Evolutionary conservation across 2,329 filamentous ascomycete species (phyloP), one percentile per base, ranked within the genome.

Genomic region (Neofusicoccum ribis): DNA sequence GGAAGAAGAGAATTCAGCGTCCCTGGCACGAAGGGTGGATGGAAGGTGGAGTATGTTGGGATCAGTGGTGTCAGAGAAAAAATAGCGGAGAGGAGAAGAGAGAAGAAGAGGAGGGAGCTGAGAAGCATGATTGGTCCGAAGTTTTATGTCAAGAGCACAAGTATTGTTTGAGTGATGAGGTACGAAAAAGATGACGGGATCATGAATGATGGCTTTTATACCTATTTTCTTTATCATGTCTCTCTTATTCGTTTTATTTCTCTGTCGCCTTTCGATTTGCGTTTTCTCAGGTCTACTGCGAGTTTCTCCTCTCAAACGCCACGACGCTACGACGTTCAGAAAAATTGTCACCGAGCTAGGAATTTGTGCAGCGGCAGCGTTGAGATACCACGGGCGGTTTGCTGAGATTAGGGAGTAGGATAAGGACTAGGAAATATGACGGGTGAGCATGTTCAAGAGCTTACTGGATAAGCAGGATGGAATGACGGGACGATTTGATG

Each of bases 41-140:
- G 9, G 76, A 73, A 82, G 31, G 76, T 86, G 27, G 82, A 84
- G 65, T 82, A 86, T 63, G 79, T 84, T 47, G 81, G 82, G 9
- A 70, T 86, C 5, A 79, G 78, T 34, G 81, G 81, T 15, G 73
- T 88, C 50, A 81, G 81, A 51, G 79, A 81, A 47, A 80, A 79
- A 59, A 67, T 86, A 7, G 73, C 77, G 43, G 80, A 82, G 71
- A 75, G 78, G 63, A 80, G 77, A 67, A 78, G 80, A 60, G 84
- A 88, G 72, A 83, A 80, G 68, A 76, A 83, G 66, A 78, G 86
- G 66, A 79, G 84, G 67, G 80, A 77, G 65, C 75, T 88, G 59
- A 82, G 85, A 68, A 79, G 81, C 64, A 85, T 81, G 64, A 88
- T 89, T 70, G 46, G 46, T 2, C 49, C 37, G 15, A 63, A 63